Base-by-base conservation (phyloP, 1,284 basidiomycete species). In the Cutaneotrichosporon cyanovorans region DNA sequence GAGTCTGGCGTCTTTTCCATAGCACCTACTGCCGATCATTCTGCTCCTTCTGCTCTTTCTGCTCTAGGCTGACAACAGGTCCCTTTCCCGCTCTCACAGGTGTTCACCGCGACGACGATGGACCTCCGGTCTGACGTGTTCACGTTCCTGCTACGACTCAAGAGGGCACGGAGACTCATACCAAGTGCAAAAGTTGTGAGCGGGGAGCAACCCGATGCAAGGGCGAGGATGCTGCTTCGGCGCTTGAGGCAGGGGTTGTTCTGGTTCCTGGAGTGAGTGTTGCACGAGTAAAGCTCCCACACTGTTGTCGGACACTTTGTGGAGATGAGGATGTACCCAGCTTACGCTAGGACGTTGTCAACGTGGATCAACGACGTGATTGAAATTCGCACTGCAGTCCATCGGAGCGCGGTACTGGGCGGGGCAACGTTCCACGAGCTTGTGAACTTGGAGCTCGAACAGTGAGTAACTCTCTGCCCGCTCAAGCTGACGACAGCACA, bases 211-310 rank as follows among this genome's bases (percentile, higher is more conserved):
- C 14, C 33, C 73, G 5, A 59, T 69, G 5, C 73, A 43, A 3
- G 33, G 69, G 79, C 80, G 40, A 52, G 83, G 53, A 83, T 84
- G 66, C 74, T 75, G 15, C 79, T 87, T 56, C 84, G 85, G 65
- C 80, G 80, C 0, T 77, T 87, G 70, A 72, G 85, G 50, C 81
- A 82, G 53, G 80, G 81, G 46, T 59, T 89, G 45, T 80, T 79
- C 41, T 91, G 87, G 87, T 81, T 89, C 55, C 76, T 87, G 59
- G 85, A 86, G 86, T 88, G 61, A 62, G 84, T 75, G 25, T 28
- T 7, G 25, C 25, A 28, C 25, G n/a, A n/a, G n/a, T n/a, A n/a
- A n/a, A n/a, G 35, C 35, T 23, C 14, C 18, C 40, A 19, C 19
- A 12, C 5, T 23, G 16, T n/a, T 25, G 19, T 42, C n/a, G n/a